A percentile compares a stretch with the other conserved stretches of the same genome.
Conservation (phyloP, 805 yeast species). For the Wickerhamiella qilinensis region DNA sequence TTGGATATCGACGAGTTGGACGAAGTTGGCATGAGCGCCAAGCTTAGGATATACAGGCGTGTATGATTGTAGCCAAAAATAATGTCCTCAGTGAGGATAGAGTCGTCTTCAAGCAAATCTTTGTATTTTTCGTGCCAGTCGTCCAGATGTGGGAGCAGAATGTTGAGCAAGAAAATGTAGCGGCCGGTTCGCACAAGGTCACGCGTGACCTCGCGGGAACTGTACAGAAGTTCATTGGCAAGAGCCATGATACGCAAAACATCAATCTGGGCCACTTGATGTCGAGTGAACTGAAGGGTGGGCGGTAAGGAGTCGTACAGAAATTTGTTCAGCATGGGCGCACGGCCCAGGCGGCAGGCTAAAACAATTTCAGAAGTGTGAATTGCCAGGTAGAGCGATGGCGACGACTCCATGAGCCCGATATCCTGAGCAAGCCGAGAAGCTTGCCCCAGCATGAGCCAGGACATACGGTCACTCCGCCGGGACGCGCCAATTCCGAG, state of each 20-base stretch:
- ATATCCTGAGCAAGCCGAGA: conserved; percentile 75
- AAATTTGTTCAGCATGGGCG: conserved; percentile 63
- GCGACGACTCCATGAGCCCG: conserved; percentile 59
- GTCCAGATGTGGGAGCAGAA: conserved; percentile 60
- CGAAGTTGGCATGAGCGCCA: conserved; percentile 48
- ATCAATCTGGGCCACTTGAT: conserved; percentile 66
- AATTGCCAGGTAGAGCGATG: conserved; percentile 65
- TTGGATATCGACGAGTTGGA: conserved; percentile 14
- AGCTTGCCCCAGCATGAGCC: conserved; percentile 85
- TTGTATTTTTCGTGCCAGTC: conserved; percentile 57
- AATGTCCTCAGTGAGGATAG: conserved; percentile 26
- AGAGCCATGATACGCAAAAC: conserved; percentile 60
- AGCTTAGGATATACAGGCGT: conserved; percentile 65
- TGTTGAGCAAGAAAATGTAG: conserved; percentile 51
- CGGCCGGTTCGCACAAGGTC: conserved; percentile 20
- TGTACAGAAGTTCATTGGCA: conserved; percentile 73
- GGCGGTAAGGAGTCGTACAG: conserved; percentile 34
- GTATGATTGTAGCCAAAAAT: conserved; percentile 76
- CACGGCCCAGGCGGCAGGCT: conserved; percentile 64
- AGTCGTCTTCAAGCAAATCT: conserved; percentile 9
- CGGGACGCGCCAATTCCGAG: conserved; percentile 60
- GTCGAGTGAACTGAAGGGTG: conserved; percentile 30
- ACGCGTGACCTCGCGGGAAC: conserved; percentile 25
- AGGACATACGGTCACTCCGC: conserved; percentile 76
- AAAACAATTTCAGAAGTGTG: conserved; percentile 72